Conservation (phyloP, 768 basidiomycete genomes). For the Trametes meyenii region DNA sequence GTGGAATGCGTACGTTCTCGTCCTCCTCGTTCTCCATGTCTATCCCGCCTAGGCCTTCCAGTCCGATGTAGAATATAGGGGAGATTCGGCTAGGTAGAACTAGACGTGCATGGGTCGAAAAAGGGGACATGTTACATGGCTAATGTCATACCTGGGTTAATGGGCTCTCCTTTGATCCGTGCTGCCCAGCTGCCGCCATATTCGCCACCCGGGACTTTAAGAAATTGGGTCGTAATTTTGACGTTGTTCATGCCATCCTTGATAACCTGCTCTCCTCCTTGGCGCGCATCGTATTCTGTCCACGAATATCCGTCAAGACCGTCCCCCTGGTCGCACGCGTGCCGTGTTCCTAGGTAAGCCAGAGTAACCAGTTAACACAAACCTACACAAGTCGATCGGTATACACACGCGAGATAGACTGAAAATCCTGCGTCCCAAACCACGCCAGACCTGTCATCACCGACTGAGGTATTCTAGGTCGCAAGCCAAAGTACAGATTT, state of each 20-base stretch:
- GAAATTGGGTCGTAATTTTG: slow-evolving; percentile 78
- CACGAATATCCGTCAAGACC: slow-evolving; percentile 82
- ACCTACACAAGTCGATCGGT: neutral
- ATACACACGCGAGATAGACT: slow-evolving; percentile 65
- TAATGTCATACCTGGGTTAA: slow-evolving; percentile 57
- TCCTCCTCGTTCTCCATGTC: slow-evolving; percentile 79
- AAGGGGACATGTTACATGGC: neutral
- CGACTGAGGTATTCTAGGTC: slow-evolving; percentile 85
- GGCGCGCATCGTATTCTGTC: slow-evolving; percentile 83
- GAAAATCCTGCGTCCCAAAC: slow-evolving; percentile 88
- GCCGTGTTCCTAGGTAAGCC: slow-evolving; percentile 62
- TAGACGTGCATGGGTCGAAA: slow-evolving; percentile 33
- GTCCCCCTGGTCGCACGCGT: slow-evolving; percentile 89
- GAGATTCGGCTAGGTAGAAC: slow-evolving; percentile 65
- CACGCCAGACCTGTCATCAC: slow-evolving; percentile 92
- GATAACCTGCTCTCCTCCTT: slow-evolving; percentile 84
- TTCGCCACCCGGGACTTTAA: slow-evolving; percentile 82
- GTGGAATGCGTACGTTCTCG: slow-evolving; percentile 58
- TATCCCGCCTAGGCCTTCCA: slow-evolving; percentile 85
- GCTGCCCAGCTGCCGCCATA: slow-evolving; percentile 90
- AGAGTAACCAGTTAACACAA: neutral
- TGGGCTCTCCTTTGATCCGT: slow-evolving; percentile 78
- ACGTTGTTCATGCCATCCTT: slow-evolving; percentile 84
- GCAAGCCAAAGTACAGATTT: slow-evolving; percentile 92
- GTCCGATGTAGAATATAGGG: slow-evolving; percentile 82